phyloP scores from a whole-genome alignment of 768 basidiomycete genomes.

The Russula virescens region DNA sequence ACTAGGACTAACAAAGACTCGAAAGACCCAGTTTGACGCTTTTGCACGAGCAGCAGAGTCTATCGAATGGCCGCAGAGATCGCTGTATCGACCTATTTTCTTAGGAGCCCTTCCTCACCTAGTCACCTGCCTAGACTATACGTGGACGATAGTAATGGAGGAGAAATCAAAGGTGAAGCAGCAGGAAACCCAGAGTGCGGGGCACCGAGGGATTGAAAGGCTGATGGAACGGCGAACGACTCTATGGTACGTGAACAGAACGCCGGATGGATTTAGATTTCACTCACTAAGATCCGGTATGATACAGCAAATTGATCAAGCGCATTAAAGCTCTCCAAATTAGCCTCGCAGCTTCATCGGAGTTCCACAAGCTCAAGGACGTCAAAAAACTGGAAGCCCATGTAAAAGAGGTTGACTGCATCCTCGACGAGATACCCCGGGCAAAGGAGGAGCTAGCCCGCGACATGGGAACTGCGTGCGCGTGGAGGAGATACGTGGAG shows the following conservation, averaged over 20 bases:
- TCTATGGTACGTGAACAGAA: background rate
- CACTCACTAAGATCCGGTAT: background rate
- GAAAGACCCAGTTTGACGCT: constrained; percentile 8
- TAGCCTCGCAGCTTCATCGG: background rate
- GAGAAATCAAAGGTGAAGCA: constrained; percentile 16
- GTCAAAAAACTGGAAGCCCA: background rate
- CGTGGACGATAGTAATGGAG: background rate
- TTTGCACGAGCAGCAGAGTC: background rate
- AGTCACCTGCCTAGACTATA: constrained; percentile 14
- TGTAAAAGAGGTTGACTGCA: background rate
- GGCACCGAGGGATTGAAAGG: constrained; percentile 19
- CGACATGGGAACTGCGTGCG: constrained; percentile 6
- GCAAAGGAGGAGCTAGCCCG: constrained; percentile 8
- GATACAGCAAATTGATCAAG: background rate
- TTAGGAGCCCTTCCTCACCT: constrained; percentile 22
- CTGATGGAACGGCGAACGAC: constrained; percentile 15
- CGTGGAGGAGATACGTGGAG: constrained; percentile 7
- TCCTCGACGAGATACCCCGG: constrained; percentile 1
- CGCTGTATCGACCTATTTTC: constrained; percentile 21
- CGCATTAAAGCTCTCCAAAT: background rate
- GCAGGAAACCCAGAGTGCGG: background rate
- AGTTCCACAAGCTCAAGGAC: constrained; percentile 4
- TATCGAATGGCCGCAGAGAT: constrained; percentile 10
- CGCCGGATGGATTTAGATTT: too few relatives aligned
- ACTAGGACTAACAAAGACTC: constrained; percentile 11